Evolutionary conservation across 2,329 filamentous ascomycete species (phyloP).

Genomic region (Pestalotiopsis sp.): DNA sequence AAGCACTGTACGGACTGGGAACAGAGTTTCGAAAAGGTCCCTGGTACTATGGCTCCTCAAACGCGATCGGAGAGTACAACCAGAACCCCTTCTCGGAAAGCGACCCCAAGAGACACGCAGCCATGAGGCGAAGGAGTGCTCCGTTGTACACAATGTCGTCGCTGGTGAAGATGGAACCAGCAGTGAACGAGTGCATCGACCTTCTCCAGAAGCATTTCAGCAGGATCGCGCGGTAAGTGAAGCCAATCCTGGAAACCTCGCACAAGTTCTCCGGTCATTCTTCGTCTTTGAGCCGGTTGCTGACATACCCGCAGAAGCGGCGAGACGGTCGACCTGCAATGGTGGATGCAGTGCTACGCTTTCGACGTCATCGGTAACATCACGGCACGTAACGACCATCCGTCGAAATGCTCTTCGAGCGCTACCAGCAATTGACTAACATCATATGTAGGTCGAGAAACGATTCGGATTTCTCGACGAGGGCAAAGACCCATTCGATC

Average conservation of each 20-base stretch:
- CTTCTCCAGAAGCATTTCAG: conserved; percentile 30
- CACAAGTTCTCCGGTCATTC: background rate
- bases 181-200: conserved; percentile 33
- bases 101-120: conserved; percentile 26
- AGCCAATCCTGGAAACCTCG: background rate
- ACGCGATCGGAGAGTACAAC: conserved; percentile 5
- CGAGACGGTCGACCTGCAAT: conserved; percentile 22
- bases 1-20: conserved; percentile 43
- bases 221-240: conserved; percentile 21
- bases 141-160: conserved; percentile 34
- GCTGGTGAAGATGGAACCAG: conserved; percentile 35
- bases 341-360: conserved; percentile 2
- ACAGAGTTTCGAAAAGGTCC: conserved; percentile 34
- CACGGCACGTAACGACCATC: background rate
- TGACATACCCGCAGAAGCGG: background rate
- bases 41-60: conserved; percentile 33
- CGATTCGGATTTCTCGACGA: background rate
- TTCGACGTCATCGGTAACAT: conserved; percentile 5
- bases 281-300: background rate
- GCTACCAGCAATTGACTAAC: background rate
- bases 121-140: conserved; percentile 29
- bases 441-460: background rate
- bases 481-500: background rate
- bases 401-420: background rate
- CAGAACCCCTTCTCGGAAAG: conserved; percentile 34